Evolutionary conservation across 306 rosid genomes (phyloP).

Genomic region (Begonia peltatifolia): DNA sequence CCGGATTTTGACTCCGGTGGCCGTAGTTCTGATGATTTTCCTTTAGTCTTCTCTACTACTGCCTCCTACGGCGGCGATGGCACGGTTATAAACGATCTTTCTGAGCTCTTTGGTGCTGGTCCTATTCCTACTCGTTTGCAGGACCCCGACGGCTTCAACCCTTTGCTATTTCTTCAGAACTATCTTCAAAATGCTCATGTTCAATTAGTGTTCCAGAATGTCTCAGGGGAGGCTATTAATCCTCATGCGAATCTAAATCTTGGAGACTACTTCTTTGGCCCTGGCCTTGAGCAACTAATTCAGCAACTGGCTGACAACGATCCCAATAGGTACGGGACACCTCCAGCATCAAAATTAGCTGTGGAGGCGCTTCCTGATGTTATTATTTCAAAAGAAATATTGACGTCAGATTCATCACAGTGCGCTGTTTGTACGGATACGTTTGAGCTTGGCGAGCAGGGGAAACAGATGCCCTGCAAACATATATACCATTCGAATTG

Average conservation of each 20-base stretch:
- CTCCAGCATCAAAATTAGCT: conserved; percentile 66
- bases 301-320: conserved; percentile 92
- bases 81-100: conserved; percentile 31
- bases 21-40: conserved; percentile 14
- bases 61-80: conserved; percentile 16
- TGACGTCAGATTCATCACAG: conserved; percentile 63
- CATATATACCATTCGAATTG: conserved; percentile 77
- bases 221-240: conserved; percentile 42
- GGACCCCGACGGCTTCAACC: conserved; percentile 51
- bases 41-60: conserved; percentile 26
- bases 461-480: conserved; percentile 79
- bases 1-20: conserved; percentile 13
- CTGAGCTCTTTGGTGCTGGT: conserved; percentile 40
- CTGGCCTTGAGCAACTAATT: conserved; percentile 87
- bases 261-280: conserved; percentile 89
- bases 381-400: conserved; percentile 38
- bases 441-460: conserved; percentile 53
- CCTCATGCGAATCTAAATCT: conserved; percentile 38
- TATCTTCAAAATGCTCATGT: conserved; percentile 63
- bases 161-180: conserved; percentile 54
- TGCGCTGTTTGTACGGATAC: conserved; percentile 88
- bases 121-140: conserved; percentile 18
- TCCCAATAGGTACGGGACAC: conserved; percentile 77
- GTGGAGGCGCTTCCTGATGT: conserved; percentile 45
- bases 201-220: conserved; percentile 51